Conservation (phyloP, 495 filamentous ascomycete genomes). For the Astrothelium subdiscretum region DNA sequence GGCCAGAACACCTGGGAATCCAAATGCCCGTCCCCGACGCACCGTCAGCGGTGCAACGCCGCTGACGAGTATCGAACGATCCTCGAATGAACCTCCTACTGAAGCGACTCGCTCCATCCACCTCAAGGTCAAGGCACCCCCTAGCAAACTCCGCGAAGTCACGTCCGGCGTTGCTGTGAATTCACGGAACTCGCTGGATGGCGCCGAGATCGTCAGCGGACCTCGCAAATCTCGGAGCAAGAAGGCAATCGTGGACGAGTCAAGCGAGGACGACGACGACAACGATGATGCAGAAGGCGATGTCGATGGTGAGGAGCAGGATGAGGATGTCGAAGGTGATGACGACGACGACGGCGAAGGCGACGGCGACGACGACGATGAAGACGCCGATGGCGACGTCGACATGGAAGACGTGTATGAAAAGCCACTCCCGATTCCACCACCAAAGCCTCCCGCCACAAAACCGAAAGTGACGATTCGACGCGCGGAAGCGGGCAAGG, state of each 20-base stretch:
- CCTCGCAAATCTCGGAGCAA: constrained; percentile 36
- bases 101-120: constrained; percentile 47
- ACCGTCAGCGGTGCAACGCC: not conserved
- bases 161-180: constrained; percentile 37
- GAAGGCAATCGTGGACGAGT: constrained; percentile 34
- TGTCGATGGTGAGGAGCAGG: constrained; percentile 42
- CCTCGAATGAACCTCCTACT: not conserved
- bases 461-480: constrained; percentile 29
- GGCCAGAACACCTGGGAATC: not conserved
- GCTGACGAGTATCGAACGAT: not conserved
- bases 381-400: constrained; percentile 40
- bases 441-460: constrained; percentile 15
- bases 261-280: constrained; percentile 41
- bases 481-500: constrained; percentile 27
- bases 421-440: constrained; percentile 21
- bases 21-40: not conserved
- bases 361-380: constrained; percentile 16
- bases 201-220: constrained; percentile 43
- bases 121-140: constrained; percentile 75
- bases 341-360: constrained; percentile 19
- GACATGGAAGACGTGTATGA: constrained; percentile 30
- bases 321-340: constrained; percentile 43
- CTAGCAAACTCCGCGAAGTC: constrained; percentile 70
- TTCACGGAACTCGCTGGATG: constrained; percentile 22
- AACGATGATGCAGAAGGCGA: constrained; percentile 47